These are phyloP conservation scores for Solanum arcanum DNA, from an alignment of 257 asterid genomes.

Conservation along the genomic window DNA sequence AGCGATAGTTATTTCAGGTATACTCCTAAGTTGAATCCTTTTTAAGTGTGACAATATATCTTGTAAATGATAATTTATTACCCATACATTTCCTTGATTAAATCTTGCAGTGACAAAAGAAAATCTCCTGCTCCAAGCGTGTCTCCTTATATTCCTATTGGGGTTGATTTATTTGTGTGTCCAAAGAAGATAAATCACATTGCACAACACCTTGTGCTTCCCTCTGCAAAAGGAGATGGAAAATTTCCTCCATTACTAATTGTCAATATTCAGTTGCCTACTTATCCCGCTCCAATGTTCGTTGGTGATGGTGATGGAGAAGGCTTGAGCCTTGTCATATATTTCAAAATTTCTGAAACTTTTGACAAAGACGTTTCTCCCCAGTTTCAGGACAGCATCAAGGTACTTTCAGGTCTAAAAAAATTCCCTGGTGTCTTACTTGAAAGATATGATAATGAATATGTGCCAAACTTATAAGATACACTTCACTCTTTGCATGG, in stretches of 20 bases:
- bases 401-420: conserved; percentile 25
- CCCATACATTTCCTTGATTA: neutral
- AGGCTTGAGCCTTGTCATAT: conserved; percentile 84
- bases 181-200: conserved; percentile 72
- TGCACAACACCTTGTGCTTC: conserved; percentile 85
- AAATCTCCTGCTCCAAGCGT: conserved; percentile 58
- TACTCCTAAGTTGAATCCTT: neutral
- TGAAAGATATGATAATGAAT: neutral
- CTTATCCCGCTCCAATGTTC: conserved; percentile 73
- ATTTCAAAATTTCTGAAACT: conserved; percentile 70
- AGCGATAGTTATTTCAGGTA: conserved; percentile 90
- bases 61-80: neutral
- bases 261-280: conserved; percentile 90
- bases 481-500: neutral
- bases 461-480: neutral
- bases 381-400: conserved; percentile 62
- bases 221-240: conserved; percentile 46
- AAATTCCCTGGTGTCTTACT: neutral
- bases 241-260: conserved; percentile 61
- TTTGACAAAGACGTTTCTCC: conserved; percentile 52
- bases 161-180: conserved; percentile 72
- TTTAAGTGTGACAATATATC: neutral
- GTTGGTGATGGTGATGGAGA: conserved; percentile 87
- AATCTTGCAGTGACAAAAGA: conserved; percentile 74
- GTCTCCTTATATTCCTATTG: conserved; percentile 75